A percentile compares a stretch with the other conserved stretches of the same genome.
These are phyloP conservation scores for Apostasia ramifera DNA, from an alignment of 106 monocot genomes.

Conservation along the genomic window DNA sequence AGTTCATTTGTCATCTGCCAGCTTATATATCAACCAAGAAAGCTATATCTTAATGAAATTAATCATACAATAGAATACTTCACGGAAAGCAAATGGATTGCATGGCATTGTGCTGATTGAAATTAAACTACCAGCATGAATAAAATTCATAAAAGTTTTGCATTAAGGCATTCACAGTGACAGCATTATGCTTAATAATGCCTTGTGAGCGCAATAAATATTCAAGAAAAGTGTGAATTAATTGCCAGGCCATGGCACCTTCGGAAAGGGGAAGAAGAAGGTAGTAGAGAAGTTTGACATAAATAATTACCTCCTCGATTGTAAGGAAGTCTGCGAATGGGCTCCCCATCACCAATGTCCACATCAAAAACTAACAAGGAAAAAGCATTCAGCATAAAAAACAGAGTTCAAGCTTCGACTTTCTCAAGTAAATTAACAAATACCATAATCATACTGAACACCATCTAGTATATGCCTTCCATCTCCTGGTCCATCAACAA, in stretches of 20 bases:
- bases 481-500: slow-evolving; percentile 89
- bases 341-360: slow-evolving; percentile 97
- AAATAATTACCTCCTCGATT: slow-evolving; percentile 60
- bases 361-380: slow-evolving; percentile 81
- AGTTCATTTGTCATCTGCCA: too few relatives aligned
- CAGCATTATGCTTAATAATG: too few relatives aligned
- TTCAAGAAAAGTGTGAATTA: not conserved
- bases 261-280: not conserved
- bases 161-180: too few relatives aligned
- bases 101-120: too few relatives aligned
- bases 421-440: slow-evolving; percentile 7
- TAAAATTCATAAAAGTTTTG: too few relatives aligned
- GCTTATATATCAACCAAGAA: too few relatives aligned
- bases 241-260: not conserved
- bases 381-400: slow-evolving; percentile 4
- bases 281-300: not conserved
- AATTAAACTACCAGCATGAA: too few relatives aligned
- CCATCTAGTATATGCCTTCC: slow-evolving; percentile 46
- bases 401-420: not conserved
- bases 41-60: too few relatives aligned
- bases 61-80: too few relatives aligned
- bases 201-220: not conserved
- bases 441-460: slow-evolving; percentile 87
- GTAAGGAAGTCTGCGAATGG: slow-evolving; percentile 88
- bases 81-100: too few relatives aligned